These are phyloP conservation scores for Rhazya stricta DNA, from an alignment of 257 asterid species.

Conservation along the genomic window DNA sequence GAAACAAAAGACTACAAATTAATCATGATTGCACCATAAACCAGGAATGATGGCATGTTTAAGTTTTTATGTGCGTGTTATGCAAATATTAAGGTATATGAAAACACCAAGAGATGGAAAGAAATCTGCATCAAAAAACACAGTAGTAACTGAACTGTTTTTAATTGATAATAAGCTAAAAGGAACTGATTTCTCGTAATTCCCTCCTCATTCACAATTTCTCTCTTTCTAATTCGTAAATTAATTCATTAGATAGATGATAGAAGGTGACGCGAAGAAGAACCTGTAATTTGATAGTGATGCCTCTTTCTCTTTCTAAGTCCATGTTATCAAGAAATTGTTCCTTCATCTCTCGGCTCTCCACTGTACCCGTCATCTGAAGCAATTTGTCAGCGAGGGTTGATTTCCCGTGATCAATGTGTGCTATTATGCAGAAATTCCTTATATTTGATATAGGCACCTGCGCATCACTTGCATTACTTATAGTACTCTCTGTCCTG, in stretches of 20 bases:
- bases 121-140: not conserved
- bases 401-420: conserved; percentile 95
- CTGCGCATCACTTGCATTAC: conserved; percentile 27
- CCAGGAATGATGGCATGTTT: not conserved
- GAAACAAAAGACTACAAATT: not conserved
- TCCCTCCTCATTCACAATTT: not conserved
- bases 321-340: conserved; percentile 99
- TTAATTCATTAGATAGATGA: conserved; percentile 1
- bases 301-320: conserved; percentile 99
- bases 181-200: not conserved
- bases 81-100: not conserved
- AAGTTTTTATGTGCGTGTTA: not conserved
- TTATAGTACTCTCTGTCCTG: not conserved
- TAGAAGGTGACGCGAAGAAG: not conserved
- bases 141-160: not conserved
- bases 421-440: conserved; percentile 91
- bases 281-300: conserved; percentile 96
- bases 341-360: conserved; percentile 90
- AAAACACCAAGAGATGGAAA: not conserved
- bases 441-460: conserved; percentile 77
- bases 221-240: not conserved
- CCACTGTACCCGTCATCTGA: conserved; percentile 94
- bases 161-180: not conserved
- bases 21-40: not conserved
- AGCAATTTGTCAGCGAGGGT: conserved; percentile 93